A percentile compares a stretch with the other conserved stretches of the same genome.
Evolutionary conservation across 768 basidiomycete genomes (phyloP).

Genomic region (Leccinum variicolor): DNA sequence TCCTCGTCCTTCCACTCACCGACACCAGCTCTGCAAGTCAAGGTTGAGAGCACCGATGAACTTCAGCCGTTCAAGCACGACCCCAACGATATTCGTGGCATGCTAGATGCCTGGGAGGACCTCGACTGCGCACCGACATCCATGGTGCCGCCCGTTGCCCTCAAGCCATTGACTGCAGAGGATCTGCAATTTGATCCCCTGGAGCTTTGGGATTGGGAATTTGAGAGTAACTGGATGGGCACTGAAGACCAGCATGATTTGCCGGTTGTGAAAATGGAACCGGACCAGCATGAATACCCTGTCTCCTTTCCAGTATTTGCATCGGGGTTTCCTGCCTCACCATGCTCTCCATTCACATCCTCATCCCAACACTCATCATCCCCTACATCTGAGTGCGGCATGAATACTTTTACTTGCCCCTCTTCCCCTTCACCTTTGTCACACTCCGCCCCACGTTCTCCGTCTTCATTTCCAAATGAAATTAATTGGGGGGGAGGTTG

Average conservation of each 20-base stretch:
- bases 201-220: conserved; percentile 35
- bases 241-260: conserved; percentile 18
- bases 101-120: conserved; percentile 70
- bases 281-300: conserved; percentile 37
- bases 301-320: conserved; percentile 3
- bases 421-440: conserved; percentile 16
- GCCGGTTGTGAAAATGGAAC: conserved; percentile 37
- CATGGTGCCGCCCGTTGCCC: conserved; percentile 26
- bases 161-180: conserved; percentile 31
- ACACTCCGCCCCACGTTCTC: conserved; percentile 3
- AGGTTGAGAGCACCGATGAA: conserved; percentile 26
- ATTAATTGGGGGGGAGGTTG: conserved; percentile 12
- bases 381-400: conserved; percentile 16
- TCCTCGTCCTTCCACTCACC: conserved; percentile 40
- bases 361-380: conserved; percentile 20
- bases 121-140: conserved; percentile 39
- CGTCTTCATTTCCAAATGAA: conserved; percentile 10
- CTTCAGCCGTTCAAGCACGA: conserved; percentile 51
- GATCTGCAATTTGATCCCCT: conserved; percentile 45
- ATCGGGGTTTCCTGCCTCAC: conserved; percentile 10
- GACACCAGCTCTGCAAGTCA: conserved; percentile 12
- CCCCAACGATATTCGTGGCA: conserved; percentile 56
- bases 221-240: conserved; percentile 27
- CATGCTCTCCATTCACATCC: conserved; percentile 18
- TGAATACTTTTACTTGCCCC: conserved; percentile 12